Percentiles rank a stretch among this genome's conserved stretches.
phyloP scores from a whole-genome alignment of 2,329 filamentous ascomycete species.

The Knufia petricola region DNA sequence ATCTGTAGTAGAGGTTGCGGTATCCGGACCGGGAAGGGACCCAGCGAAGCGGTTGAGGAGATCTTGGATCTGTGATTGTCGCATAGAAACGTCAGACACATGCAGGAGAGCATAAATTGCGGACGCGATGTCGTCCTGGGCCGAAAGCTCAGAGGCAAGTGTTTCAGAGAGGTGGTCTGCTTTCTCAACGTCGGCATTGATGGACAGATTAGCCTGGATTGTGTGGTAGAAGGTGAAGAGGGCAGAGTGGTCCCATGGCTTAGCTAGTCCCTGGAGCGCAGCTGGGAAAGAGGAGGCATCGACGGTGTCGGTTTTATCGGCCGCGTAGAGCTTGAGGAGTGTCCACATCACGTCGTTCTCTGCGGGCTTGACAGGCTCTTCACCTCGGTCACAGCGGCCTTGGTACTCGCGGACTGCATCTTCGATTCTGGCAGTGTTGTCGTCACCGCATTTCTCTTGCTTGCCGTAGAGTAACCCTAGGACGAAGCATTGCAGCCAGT shows the following conservation, averaged over 20 bases:
- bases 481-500: conserved; percentile 91
- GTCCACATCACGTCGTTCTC: conserved; percentile 64
- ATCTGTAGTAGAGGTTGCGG: conserved; percentile 13
- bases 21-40: conserved; percentile 48
- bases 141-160: conserved; percentile 44
- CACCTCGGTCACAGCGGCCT: conserved; percentile 60
- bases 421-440: conserved; percentile 50
- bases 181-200: conserved; percentile 48
- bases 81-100: conserved; percentile 53
- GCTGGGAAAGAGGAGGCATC: conserved; percentile 49
- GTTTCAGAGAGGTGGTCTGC: conserved; percentile 57
- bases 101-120: conserved; percentile 71
- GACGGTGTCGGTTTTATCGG: conserved; percentile 26
- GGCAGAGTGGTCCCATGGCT: conserved; percentile 64
- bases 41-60: conserved; percentile 64
- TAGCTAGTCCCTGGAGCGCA: conserved; percentile 65
- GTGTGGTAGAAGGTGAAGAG: conserved; percentile 77
- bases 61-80: conserved; percentile 60
- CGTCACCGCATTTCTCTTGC: conserved; percentile 37
- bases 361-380: conserved; percentile 56
- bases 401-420: conserved; percentile 64
- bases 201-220: conserved; percentile 41
- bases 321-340: conserved; percentile 69
- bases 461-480: conserved; percentile 84
- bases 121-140: conserved; percentile 56